These are phyloP conservation scores for Spergularia bocconei DNA, from an alignment of 148 eudicot species.

Conservation along the genomic window DNA sequence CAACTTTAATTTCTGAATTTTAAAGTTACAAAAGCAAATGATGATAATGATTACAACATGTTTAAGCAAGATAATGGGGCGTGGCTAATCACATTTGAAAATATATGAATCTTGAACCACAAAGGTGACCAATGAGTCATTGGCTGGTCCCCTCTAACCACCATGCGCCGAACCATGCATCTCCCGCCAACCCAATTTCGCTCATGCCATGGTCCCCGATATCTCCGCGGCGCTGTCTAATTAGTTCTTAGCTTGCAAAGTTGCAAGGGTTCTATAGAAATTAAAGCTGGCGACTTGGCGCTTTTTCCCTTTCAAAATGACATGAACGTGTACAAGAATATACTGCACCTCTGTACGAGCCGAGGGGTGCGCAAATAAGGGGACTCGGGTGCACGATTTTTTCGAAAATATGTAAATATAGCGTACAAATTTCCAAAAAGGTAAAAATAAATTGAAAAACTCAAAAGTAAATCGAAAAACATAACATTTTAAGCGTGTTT, in stretches of 20 bases:
- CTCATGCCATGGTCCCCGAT: background rate
- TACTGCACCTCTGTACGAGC: too few species aligned
- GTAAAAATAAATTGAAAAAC: too few species aligned
- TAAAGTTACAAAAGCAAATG: background rate
- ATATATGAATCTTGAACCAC: background rate
- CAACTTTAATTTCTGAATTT: too few species aligned
- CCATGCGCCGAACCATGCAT: constrained; percentile 30
- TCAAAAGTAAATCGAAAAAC: too few species aligned
- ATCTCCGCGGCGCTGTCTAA: background rate
- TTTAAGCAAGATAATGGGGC: constrained; percentile 14
- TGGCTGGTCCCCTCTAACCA: constrained; percentile 13
- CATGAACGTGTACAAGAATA: too few species aligned
- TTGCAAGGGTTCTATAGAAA: background rate
- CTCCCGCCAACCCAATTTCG: background rate
- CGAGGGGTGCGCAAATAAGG: too few species aligned
- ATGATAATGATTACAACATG: constrained; percentile 27
- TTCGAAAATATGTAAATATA: too few species aligned
- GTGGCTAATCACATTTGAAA: constrained; percentile 26
- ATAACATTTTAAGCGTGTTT: too few species aligned
- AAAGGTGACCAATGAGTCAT: background rate
- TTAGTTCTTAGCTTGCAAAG: background rate
- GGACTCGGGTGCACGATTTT: too few species aligned
- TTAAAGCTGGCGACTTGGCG: too few species aligned
- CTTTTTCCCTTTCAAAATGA: too few species aligned
- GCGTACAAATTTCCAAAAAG: too few species aligned